A percentile compares a stretch with the other conserved stretches of the same genome.
phyloP scores from a whole-genome alignment of 2,329 filamentous ascomycete species.

The Daldinia sp. region DNA sequence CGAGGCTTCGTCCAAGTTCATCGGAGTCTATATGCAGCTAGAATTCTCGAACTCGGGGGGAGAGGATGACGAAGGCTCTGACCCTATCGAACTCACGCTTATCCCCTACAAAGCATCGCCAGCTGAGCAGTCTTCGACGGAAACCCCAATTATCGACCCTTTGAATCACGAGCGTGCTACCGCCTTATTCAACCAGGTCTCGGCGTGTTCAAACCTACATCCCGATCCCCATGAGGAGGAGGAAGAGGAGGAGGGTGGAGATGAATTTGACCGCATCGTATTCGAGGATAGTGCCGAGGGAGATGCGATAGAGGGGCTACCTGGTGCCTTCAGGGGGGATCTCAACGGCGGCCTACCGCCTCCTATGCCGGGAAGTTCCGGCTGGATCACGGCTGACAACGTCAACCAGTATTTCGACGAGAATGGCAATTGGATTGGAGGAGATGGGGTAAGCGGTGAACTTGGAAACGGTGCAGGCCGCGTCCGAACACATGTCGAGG shows the following conservation, averaged over 20 bases:
- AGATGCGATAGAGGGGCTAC: slow-evolving; percentile 68
- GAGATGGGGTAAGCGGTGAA: slow-evolving; percentile 59
- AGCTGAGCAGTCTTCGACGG: slow-evolving; percentile 48
- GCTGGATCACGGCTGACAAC: slow-evolving; percentile 94
- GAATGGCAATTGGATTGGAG: slow-evolving; percentile 80
- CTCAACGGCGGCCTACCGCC: slow-evolving; percentile 68
- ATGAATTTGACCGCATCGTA: slow-evolving; percentile 64
- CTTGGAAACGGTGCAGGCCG: slow-evolving; percentile 75
- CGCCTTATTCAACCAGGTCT: slow-evolving; percentile 76
- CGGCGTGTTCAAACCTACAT: slow-evolving; percentile 80
- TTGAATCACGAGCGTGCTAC: slow-evolving; percentile 53
- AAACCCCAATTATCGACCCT: slow-evolving; percentile 47
- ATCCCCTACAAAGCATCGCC: slow-evolving; percentile 61
- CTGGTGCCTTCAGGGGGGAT: slow-evolving; percentile 65
- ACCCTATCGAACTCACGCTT: slow-evolving; percentile 75
- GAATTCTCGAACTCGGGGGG: slow-evolving; percentile 70
- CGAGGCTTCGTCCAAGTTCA: slow-evolving; percentile 56
- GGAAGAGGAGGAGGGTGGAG: slow-evolving; percentile 67
- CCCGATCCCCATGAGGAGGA: slow-evolving; percentile 74
- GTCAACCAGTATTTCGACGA: slow-evolving; percentile 85
- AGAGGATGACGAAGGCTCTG: slow-evolving; percentile 73
- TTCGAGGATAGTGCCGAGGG: slow-evolving; percentile 65
- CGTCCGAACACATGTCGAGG: slow-evolving; percentile 66
- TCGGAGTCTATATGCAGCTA: slow-evolving; percentile 74
- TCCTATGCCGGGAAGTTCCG: slow-evolving; percentile 77